These are phyloP conservation scores for Meyerozyma elateridarum DNA, from an alignment of 1,139 yeast genomes.

Conservation along the genomic window DNA sequence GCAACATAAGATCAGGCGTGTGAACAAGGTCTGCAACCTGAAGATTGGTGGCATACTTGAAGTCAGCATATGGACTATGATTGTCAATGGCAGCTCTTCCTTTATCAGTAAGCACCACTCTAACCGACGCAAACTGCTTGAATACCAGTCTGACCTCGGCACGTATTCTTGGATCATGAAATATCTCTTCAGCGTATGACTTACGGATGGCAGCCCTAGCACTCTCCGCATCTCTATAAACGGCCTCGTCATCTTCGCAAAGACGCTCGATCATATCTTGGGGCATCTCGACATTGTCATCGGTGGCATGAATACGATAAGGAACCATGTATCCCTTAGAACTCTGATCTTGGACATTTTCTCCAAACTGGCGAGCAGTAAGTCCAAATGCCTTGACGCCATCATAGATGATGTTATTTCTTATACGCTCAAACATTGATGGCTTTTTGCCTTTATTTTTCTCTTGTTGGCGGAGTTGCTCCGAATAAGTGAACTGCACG, in stretches of 20 bases:
- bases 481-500: slow-evolving; percentile 73
- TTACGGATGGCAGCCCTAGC: slow-evolving; percentile 74
- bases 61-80: slow-evolving; percentile 78
- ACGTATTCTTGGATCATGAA: slow-evolving; percentile 78
- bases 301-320: slow-evolving; percentile 69
- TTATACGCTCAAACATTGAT: slow-evolving; percentile 71
- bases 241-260: slow-evolving; percentile 49
- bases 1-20: slow-evolving; percentile 75
- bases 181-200: slow-evolving; percentile 73
- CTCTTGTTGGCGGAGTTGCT: slow-evolving; percentile 47
- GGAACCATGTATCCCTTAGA: slow-evolving; percentile 41
- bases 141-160: slow-evolving; percentile 68
- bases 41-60: slow-evolving; percentile 85
- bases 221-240: slow-evolving; percentile 54
- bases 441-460: slow-evolving; percentile 28
- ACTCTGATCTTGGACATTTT: slow-evolving; percentile 66
- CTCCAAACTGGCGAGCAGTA: slow-evolving; percentile 75
- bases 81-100: slow-evolving; percentile 80
- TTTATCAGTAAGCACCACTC: slow-evolving; percentile 78
- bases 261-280: slow-evolving; percentile 55
- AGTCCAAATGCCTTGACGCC: slow-evolving; percentile 75
- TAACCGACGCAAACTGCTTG: slow-evolving; percentile 63
- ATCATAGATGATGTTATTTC: slow-evolving; percentile 60
- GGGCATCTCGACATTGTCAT: slow-evolving; percentile 67
- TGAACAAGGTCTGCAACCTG: slow-evolving; percentile 67